A percentile compares a stretch with the other conserved stretches of the same genome.
Evolutionary conservation across 2,329 filamentous ascomycete genomes (phyloP).

Genomic region (Fusarium staphyleae): DNA sequence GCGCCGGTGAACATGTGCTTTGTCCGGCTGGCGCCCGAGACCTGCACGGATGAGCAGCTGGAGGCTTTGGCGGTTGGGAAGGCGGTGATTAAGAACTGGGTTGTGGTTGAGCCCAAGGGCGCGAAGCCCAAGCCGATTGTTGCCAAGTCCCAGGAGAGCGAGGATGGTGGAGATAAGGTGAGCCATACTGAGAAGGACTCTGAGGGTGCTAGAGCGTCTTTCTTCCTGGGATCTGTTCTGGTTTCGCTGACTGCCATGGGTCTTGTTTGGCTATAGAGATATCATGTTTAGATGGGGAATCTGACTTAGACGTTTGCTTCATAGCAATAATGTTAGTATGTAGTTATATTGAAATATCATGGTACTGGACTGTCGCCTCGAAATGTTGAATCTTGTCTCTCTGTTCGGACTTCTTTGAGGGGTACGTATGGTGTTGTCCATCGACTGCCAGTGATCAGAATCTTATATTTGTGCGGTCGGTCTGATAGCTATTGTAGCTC

Average conservation of each 20-base stretch:
- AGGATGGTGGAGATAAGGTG: background rate
- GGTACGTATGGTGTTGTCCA: too few relatives aligned
- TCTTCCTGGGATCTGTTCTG: background rate
- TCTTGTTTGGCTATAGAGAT: too few relatives aligned
- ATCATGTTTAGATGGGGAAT: too few relatives aligned
- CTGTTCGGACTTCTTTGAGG: too few relatives aligned
- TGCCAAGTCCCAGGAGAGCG: background rate
- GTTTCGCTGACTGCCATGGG: background rate
- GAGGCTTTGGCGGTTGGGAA: constrained; percentile 25
- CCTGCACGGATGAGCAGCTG: constrained; percentile 48
- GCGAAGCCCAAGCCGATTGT: constrained; percentile 8
- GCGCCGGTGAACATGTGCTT: constrained; percentile 63
- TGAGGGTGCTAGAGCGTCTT: background rate
- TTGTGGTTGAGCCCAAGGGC: constrained; percentile 25
- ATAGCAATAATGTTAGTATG: too few relatives aligned
- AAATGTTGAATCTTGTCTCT: too few relatives aligned
- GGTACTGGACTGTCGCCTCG: too few relatives aligned
- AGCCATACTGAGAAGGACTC: background rate
- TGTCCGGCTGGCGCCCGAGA: constrained; percentile 55
- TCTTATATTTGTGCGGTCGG: constrained; percentile 60
- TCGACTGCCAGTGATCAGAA: constrained; percentile 71
- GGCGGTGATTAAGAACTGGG: constrained; percentile 28
- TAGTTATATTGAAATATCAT: too few relatives aligned
- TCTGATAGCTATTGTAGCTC: constrained; percentile 46
- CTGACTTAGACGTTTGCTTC: too few relatives aligned